Evolutionary conservation across 1,284 basidiomycete species (phyloP), one percentile per base, ranked within the genome.

Genomic region (Anthracocystis setariae): DNA sequence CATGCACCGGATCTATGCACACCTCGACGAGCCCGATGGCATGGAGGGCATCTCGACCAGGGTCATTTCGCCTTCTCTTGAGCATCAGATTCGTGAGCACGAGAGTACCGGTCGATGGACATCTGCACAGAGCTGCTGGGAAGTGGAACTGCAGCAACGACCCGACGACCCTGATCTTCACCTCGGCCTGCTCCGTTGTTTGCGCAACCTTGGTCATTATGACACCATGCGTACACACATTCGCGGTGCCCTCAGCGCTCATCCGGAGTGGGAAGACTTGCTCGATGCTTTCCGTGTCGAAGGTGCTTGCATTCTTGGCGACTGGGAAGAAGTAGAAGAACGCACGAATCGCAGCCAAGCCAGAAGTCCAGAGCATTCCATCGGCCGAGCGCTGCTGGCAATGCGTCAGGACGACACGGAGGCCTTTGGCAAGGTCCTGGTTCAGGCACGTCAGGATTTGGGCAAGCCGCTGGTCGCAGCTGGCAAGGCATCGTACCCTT

Each of bases 41-140:
- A 99, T 99, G 96, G 94, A 98, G 84, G 96, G 96, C 0, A 88
- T 98, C 24, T 97, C 96, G 0, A 90, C 92, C 1, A 85, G 91
- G 65, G 92, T 99, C 59, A 85, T 97, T 13, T 89, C 91, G 0
- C 96, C 96, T 0, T 92, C 92, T 1, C 84, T 98, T 47, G 93
- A 98, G 75, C 93, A 98, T 84, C 94, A 98, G 84, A 98, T 99
- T 64, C 90, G 96, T 45, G 92, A 98, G 78, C 96, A 99, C 79
- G 96, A 99, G 83, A 96, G 91, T 74, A 97, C 92, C 1, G 96
- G 96, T 3, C 87, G 90, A 40, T 99, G 96, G 96, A 98, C 96
- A 0, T 91, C 94, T 4, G 96, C 96, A 5, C 96, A 98, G 83
- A 98, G 95, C 79, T 99, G 96, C 77, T 99, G 96, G 96, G 96